Base-by-base conservation (phyloP, 2,329 filamentous ascomycete genomes). In the Claviceps digitariae region DNA sequence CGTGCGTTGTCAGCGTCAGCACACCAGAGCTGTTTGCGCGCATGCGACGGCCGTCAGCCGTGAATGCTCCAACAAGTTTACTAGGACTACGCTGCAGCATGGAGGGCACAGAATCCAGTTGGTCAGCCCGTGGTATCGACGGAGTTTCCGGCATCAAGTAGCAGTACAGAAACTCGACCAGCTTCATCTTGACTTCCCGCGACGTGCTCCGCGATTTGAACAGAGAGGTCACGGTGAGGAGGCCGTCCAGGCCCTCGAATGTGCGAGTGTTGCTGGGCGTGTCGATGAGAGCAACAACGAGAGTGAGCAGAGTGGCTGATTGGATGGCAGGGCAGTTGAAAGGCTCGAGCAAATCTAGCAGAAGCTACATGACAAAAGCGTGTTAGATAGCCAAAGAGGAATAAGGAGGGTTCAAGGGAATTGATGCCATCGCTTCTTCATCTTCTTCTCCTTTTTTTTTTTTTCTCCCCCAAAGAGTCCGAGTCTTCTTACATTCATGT, bases 101-200 rank as follows among this genome's bases (percentile, higher is more conserved):
- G 25, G 69, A 72, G 8, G 76, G 72, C 9, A 76, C 63, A 2
- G 73, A 74, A 55, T 69, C 68, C 50, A 68, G 69, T 50, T 67
- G 66, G 21, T 68, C 71, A 56, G 76, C 72, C 57, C 70, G 70
- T 5, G 79, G 76, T 57, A 78, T 76, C 21, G 77, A 72, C 46
- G 77, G 83, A 0, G 80, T 81, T 71, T 98, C 93, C 50, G 91
- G 90, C 85, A 97, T 95, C 61, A 98, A 83, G 69, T 97, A 98
- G 70, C 97, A 97, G 74, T 97, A 97, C 51, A 98, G 73, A 66
- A 97, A 97, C 69, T 97, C 93, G 60, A 96, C 84, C n/a, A 95
- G 81, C 68, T 95, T 93, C 64, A 95, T 80, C 73, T 95, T 96
- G 59, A 97, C 90, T 62, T 91, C 87, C 57, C 89, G 83, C 25